Conservation (phyloP, 306 rosid species). For the Abrus pulchellus region DNA sequence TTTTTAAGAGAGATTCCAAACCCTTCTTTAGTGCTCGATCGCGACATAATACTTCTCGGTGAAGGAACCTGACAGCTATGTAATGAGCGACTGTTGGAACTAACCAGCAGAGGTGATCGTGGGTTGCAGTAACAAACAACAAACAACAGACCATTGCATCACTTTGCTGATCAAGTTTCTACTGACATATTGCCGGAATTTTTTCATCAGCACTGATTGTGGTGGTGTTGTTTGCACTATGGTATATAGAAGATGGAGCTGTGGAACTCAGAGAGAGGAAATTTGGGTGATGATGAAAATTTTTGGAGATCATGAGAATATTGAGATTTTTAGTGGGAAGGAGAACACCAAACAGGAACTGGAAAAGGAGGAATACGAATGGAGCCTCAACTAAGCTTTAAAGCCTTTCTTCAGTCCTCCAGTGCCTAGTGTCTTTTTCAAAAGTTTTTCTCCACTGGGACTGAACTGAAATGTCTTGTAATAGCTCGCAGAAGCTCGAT, state of each 20-base stretch:
- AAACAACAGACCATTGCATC: constrained; percentile 23
- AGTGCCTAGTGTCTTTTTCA: background rate
- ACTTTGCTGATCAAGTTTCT: constrained; percentile 20
- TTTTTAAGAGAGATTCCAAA: background rate
- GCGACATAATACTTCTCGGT: constrained; percentile 17
- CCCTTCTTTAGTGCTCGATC: background rate
- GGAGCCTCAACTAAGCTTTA: constrained; percentile 1
- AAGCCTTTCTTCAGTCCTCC: constrained; percentile 19
- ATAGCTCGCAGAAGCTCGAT: background rate
- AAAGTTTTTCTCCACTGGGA: background rate
- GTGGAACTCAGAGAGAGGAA: background rate
- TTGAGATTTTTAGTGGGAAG: constrained; percentile 1
- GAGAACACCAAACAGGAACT: background rate
- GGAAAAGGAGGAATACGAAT: constrained; percentile 35
- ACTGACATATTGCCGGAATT: background rate
- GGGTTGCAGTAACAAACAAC: constrained; percentile 61
- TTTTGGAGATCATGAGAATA: background rate
- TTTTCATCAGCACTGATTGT: constrained; percentile 2
- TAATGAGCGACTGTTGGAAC: constrained; percentile 58
- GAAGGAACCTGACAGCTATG: constrained; percentile 33
- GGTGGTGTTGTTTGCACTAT: background rate
- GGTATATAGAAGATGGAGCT: background rate
- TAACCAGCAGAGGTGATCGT: constrained; percentile 75
- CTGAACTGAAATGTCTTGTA: constrained; percentile 18
- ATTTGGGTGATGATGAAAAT: background rate